A percentile compares a stretch with the other conserved stretches of the same genome.
phyloP scores from a whole-genome alignment of 306 rosid species.

The Quercus mongolica region DNA sequence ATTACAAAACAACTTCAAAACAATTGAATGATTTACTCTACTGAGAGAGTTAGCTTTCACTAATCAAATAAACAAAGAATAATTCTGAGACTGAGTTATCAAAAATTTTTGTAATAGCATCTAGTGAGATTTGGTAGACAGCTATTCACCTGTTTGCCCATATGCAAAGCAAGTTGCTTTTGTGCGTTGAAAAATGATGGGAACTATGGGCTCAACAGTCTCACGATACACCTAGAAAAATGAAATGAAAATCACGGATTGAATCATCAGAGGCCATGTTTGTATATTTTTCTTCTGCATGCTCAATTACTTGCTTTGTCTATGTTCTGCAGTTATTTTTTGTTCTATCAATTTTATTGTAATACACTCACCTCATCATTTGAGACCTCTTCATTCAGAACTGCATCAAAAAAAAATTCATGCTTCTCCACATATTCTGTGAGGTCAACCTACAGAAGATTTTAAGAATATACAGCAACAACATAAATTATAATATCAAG shows the following conservation, averaged over 20 bases:
- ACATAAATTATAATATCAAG: constrained; percentile 2
- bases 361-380: constrained; percentile 75
- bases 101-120: constrained; percentile 13
- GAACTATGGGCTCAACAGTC: constrained; percentile 99
- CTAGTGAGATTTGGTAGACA: constrained; percentile 23
- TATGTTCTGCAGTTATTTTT: not conserved
- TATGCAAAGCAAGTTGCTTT: constrained; percentile 99
- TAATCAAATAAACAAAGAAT: not conserved
- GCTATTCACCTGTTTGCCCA: constrained; percentile 88
- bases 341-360: constrained; percentile 12
- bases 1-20: not conserved
- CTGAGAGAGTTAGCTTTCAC: not conserved
- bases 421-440: constrained; percentile 92
- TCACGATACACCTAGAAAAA: constrained; percentile 76
- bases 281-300: not conserved
- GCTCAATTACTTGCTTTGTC: not conserved
- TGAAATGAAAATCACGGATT: constrained; percentile 1
- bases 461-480: constrained; percentile 14
- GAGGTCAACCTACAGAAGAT: constrained; percentile 76
- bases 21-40: not conserved
- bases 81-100: not conserved
- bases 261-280: constrained; percentile 2
- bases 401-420: constrained; percentile 97
- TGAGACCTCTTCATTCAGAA: constrained; percentile 92
- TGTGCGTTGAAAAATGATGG: constrained; percentile 92